Evolutionary conservation across 306 rosid species (phyloP).

Genomic region (Sophora flavescens): DNA sequence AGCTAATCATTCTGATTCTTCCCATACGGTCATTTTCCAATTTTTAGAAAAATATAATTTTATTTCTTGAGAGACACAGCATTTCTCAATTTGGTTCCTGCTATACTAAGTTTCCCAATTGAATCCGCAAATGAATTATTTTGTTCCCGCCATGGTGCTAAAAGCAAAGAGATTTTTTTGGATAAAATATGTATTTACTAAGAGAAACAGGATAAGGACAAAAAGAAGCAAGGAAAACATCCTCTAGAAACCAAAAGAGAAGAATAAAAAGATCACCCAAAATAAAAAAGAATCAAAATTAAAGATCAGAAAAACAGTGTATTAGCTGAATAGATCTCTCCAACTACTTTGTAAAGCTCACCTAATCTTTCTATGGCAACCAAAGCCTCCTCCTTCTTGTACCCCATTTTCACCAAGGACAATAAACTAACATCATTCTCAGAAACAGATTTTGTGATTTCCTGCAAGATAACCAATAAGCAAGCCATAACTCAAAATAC

Average conservation of each 20-base stretch:
- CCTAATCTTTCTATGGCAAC: conserved; percentile 90
- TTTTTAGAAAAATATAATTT: background rate
- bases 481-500: conserved; percentile 20
- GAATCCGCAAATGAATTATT: background rate
- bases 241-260: too few relatives aligned
- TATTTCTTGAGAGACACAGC: background rate
- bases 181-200: too few relatives aligned
- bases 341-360: conserved; percentile 34
- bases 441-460: conserved; percentile 50
- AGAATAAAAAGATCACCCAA: too few relatives aligned
- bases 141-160: background rate
- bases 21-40: background rate
- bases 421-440: conserved; percentile 47
- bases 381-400: conserved; percentile 66
- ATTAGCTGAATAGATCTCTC: too few relatives aligned
- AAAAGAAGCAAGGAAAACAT: too few relatives aligned
- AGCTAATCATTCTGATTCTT: background rate
- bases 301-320: too few relatives aligned
- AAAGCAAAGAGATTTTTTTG: too few relatives aligned
- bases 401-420: conserved; percentile 81
- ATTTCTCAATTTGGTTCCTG: background rate
- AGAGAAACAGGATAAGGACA: too few relatives aligned
- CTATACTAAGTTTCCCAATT: background rate
- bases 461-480: conserved; percentile 60
- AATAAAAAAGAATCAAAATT: too few relatives aligned